Evolutionary conservation across 352 stramenopile species (phyloP), one percentile per base, ranked within the genome.

Genomic region (Pythium volutum): DNA sequence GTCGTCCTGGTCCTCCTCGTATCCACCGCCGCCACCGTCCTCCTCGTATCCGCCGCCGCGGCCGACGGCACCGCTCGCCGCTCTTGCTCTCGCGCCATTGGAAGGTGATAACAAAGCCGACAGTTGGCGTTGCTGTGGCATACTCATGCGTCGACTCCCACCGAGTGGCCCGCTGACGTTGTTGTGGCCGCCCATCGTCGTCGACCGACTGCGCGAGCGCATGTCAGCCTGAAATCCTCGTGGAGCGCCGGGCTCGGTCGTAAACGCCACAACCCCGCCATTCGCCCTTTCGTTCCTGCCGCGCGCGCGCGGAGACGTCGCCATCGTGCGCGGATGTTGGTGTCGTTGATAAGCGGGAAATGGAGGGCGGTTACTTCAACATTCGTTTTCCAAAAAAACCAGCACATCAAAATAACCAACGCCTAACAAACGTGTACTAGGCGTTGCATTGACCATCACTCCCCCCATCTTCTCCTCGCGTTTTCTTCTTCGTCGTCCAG

Each of bases 371-470:
- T 57, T 57, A n/a, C n/a, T n/a, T n/a, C n/a, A n/a, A n/a, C n/a
- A n/a, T n/a, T 57, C 50, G 4, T 34, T 34, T 31, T 34, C 31
- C 10, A 0, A 36, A 31, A 46, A 41, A 64, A 20, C 34, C 50
- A 68, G 55, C 34, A 41, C n/a, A 12, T n/a, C 23, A n/a, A 64
- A 52, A 52, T 65, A 53, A 76, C 58, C 60, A 59, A 62, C 54
- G 42, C 43, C 14, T 9, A n/a, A n/a, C n/a, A 36, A 36, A 36
- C 31, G 41, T 34, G 25, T 55, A 10, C 25, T 16, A 18, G n/a
- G 22, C 45, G 27, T 57, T 57, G 11, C 18, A 61, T 22, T 41
- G 27, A 62, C 62, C 41, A 62, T 59, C 62, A 62, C 50, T 61
- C 62, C 9, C 18, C 36, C 3, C 26, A 12, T 42, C 43, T 23